phyloP scores from a whole-genome alignment of 2,329 filamentous ascomycete genomes.

The Graphiopsis chlorocephala region DNA sequence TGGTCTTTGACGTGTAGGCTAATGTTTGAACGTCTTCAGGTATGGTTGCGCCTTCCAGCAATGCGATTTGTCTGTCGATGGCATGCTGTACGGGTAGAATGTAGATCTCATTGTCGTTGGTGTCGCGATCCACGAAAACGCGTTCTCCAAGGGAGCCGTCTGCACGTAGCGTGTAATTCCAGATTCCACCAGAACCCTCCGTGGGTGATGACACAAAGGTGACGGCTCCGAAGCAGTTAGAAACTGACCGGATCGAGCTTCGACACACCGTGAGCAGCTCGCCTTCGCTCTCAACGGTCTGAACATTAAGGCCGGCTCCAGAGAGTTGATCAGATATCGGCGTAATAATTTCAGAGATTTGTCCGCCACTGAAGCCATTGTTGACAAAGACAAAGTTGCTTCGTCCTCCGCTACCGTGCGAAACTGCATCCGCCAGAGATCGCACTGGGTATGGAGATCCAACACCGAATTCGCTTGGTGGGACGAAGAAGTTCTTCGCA shows the following conservation, averaged over 20 bases:
- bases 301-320: slow-evolving; percentile 54
- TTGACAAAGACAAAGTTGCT: slow-evolving; percentile 76
- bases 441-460: slow-evolving; percentile 60
- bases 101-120: slow-evolving; percentile 76
- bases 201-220: slow-evolving; percentile 73
- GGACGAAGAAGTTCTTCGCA: slow-evolving; percentile 79
- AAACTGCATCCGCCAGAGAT: slow-evolving; percentile 63
- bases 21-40: slow-evolving; percentile 58
- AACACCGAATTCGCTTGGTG: slow-evolving; percentile 73
- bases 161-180: slow-evolving; percentile 83
- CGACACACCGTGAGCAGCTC: slow-evolving; percentile 63
- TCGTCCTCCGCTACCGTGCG: slow-evolving; percentile 56
- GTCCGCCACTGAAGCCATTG: slow-evolving; percentile 64
- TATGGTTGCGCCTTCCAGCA: slow-evolving; percentile 45
- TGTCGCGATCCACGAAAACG: slow-evolving; percentile 61
- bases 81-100: slow-evolving; percentile 75
- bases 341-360: slow-evolving; percentile 70
- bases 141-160: slow-evolving; percentile 67
- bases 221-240: slow-evolving; percentile 69
- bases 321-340: slow-evolving; percentile 58
- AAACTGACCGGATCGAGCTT: slow-evolving; percentile 58
- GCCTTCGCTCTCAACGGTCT: slow-evolving; percentile 54
- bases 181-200: slow-evolving; percentile 64
- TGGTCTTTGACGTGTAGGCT: slow-evolving; percentile 70
- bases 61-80: slow-evolving; percentile 70